phyloP scores from a whole-genome alignment of 352 stramenopile species.

The Phytopythium kandeliae region DNA sequence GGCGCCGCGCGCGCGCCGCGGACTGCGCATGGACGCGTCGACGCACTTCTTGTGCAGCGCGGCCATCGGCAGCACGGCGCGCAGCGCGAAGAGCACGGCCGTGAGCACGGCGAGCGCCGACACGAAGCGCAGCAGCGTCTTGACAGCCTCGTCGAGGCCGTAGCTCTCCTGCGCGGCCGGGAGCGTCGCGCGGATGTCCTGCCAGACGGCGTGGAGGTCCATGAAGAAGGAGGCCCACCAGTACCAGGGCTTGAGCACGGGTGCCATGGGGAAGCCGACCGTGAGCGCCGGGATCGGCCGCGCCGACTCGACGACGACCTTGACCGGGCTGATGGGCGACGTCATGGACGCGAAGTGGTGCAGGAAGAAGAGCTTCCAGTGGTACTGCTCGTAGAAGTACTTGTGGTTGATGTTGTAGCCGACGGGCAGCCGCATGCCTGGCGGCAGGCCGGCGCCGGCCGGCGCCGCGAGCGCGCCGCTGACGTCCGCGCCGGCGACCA shows the following conservation, averaged over 20 bases:
- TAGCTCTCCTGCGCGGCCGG: conserved; percentile 65
- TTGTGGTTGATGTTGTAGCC: conserved; percentile 92
- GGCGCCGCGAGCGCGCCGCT: no score
- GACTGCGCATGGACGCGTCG: conserved; percentile 52
- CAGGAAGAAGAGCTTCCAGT: conserved; percentile 86
- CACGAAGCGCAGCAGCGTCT: conserved; percentile 58
- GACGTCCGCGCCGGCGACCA: no score
- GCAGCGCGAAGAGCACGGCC: conserved; percentile 48
- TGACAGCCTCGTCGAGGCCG: conserved; percentile 55
- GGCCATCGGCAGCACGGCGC: conserved; percentile 57
- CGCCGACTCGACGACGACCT: conserved; percentile 81
- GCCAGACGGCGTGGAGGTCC: conserved; percentile 78
- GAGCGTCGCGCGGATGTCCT: conserved; percentile 77
- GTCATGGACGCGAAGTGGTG: conserved; percentile 85
- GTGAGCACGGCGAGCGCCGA: conserved; percentile 55
- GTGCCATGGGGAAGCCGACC: conserved; percentile 83
- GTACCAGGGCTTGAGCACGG: conserved; percentile 86
- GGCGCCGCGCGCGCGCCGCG: conserved; percentile 32
- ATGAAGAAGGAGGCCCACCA: conserved; percentile 83
- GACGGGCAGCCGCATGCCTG: conserved; percentile 76
- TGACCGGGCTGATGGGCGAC: conserved; percentile 77
- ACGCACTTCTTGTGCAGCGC: conserved; percentile 53
- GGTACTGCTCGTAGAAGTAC: conserved; percentile 87
- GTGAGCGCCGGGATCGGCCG: conserved; percentile 71
- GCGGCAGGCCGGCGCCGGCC: no score